A percentile compares a stretch with the other conserved stretches of the same genome.
Conservation (phyloP, 441 rosid species). For the Bocquillonia castaneifolia region DNA sequence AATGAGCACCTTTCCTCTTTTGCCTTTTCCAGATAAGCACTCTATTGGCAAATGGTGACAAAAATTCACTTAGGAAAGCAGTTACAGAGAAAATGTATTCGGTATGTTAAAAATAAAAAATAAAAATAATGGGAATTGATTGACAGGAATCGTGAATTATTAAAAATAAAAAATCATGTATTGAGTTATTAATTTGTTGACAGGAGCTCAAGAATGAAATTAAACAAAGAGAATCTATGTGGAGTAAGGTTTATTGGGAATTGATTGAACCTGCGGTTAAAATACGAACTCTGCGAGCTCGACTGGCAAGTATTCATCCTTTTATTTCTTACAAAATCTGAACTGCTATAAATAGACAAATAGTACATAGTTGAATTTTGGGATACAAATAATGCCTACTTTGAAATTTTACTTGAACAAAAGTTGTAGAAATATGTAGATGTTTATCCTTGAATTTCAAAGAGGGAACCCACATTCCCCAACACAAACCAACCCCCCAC, state of each 20-base stretch:
- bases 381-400: not conserved
- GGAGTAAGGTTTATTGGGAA: slow-evolving; percentile 81
- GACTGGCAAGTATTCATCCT: slow-evolving; percentile 55
- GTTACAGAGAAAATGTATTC: slow-evolving; percentile 91
- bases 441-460: slow-evolving; percentile 12
- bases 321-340: slow-evolving; percentile 15
- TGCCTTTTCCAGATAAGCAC: slow-evolving; percentile 54
- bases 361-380: not conserved
- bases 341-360: not conserved
- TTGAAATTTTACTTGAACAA: not conserved
- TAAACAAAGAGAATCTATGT: slow-evolving; percentile 66
- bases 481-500: too few relatives aligned
- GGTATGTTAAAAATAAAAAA: too few relatives aligned
- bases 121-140: too few relatives aligned
- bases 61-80: slow-evolving; percentile 60
- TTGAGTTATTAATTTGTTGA: slow-evolving; percentile 15
- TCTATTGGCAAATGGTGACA: slow-evolving; percentile 69
- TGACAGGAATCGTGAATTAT: not conserved
- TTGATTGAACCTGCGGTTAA: slow-evolving; percentile 73
- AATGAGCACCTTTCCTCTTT: slow-evolving; percentile 3
- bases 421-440: not conserved
- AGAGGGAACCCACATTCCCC: not conserved
- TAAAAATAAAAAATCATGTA: slow-evolving; percentile 1
- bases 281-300: slow-evolving; percentile 84
- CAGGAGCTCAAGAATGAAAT: slow-evolving; percentile 85